Evolutionary conservation across 2,329 filamentous ascomycete species (phyloP).

Genomic region (Orbilia blumenaviensis): DNA sequence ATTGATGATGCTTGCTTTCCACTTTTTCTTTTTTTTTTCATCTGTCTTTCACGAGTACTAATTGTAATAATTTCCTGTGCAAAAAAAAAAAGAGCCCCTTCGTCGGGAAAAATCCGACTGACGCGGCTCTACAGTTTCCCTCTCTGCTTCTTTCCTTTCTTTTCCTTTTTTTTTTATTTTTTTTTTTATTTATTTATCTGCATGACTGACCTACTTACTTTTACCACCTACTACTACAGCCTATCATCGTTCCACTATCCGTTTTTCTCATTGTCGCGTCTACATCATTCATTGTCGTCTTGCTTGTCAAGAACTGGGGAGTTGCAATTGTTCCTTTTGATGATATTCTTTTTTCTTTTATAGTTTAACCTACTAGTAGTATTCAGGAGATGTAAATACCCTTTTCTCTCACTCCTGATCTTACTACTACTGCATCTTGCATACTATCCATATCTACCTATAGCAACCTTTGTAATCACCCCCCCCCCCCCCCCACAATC

Average conservation of each 20-base stretch:
- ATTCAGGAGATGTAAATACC: constrained; percentile 12
- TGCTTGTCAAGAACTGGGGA: too few species aligned
- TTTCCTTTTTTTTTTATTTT: not conserved
- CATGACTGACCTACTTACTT: not conserved
- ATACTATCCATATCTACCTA: not conserved
- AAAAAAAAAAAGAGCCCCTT: not conserved
- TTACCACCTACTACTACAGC: not conserved
- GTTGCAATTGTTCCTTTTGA: not conserved
- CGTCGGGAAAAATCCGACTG: not conserved
- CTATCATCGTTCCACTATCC: too few species aligned
- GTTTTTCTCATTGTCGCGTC: not conserved
- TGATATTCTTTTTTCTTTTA: not conserved
- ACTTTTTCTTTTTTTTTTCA: constrained; percentile 15
- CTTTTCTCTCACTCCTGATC: not conserved
- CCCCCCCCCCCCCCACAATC: too few species aligned
- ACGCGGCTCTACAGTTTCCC: not conserved
- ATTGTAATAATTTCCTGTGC: constrained; percentile 22
- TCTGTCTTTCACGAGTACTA: constrained; percentile 2
- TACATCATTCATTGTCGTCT: not conserved
- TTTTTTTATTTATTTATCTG: not conserved
- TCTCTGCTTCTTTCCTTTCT: not conserved
- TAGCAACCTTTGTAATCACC: not conserved
- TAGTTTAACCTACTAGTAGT: too few species aligned
- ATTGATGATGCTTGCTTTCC: too few species aligned
- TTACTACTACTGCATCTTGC: not conserved